Evolutionary conservation across 805 yeast genomes (phyloP), one percentile per base, ranked within the genome.

Genomic region (Suhomyces prunicola): DNA sequence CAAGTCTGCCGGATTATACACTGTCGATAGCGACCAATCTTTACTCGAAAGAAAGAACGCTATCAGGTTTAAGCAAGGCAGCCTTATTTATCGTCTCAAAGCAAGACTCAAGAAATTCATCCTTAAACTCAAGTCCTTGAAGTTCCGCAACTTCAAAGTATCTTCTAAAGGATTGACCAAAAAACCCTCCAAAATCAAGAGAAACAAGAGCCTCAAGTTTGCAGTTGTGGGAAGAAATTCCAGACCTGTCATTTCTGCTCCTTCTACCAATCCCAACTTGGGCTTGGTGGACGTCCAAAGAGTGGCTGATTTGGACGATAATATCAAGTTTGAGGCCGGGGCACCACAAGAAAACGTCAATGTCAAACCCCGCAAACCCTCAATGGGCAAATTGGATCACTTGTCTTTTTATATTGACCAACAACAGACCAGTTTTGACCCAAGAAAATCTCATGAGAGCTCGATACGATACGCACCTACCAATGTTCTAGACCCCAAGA

Each of bases 21-120:
- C 50, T 23, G 40, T 27, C 17, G 40, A 39, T 19, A 48, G 50
- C 12, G n/a, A 17, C 12, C 50, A 47, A 15, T 47, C 50, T 12
- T 44, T 46, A 1, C 52, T 70, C 35, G 49, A 55, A 12, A 60
- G 77, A 47, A 56, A 66, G 2, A 69, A 62, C 33, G 78, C 79
- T 31, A 69, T 74, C n/a, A 61, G 62, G 46, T 60, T 54, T 52
- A 71, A 71, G 48, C 56, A 66, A 49, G 78, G 79, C 5, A 53
- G 76, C 23, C 35, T 57, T 46, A 33, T 64, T 44, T 74, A 73
- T 60, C 57, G 79, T 13, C 53, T 72, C 46, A 63, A 67, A 44
- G 44, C 67, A 41, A 55, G 69, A 27, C 51, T 75, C 46, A 60
- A 60, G 53, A 63, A 60, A 42, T 52, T 67, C 39, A 44, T 67